Conservation (phyloP, 129 eudicot species). For the Lactuca sativa region DNA sequence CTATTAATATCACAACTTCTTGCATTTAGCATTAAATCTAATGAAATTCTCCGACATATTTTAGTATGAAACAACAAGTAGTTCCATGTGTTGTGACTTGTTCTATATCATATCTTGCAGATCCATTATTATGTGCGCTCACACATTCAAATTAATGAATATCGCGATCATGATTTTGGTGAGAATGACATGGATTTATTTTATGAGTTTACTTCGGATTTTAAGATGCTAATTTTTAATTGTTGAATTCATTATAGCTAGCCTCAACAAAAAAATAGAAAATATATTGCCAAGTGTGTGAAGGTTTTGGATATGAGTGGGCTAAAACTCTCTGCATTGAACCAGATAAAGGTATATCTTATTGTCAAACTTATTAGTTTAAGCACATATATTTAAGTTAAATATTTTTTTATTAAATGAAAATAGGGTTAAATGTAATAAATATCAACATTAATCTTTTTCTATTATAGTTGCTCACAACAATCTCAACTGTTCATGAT, state of each 20-base stretch:
- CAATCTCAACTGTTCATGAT: constrained; percentile 65
- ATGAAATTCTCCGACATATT: too few relatives aligned
- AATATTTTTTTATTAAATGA: too few relatives aligned
- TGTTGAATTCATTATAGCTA: constrained; percentile 42
- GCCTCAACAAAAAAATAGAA: constrained; percentile 57
- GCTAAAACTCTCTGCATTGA: constrained; percentile 63
- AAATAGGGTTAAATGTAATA: too few relatives aligned
- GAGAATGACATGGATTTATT: constrained; percentile 24
- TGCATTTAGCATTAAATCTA: too few relatives aligned
- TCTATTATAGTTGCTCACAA: constrained; percentile 53
- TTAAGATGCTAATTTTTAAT: neutral
- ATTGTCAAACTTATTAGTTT: too few relatives aligned
- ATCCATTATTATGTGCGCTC: constrained; percentile 71
- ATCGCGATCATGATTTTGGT: constrained; percentile 70
- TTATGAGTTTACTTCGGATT: neutral
- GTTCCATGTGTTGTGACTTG: too few relatives aligned
- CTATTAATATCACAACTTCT: too few relatives aligned
- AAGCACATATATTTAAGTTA: too few relatives aligned
- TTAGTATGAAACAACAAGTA: too few relatives aligned
- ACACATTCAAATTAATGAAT: constrained; percentile 74
- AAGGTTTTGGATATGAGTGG: constrained; percentile 83
- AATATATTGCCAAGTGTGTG: constrained; percentile 56
- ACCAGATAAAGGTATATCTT: constrained; percentile 56
- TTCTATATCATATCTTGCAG: too few relatives aligned
- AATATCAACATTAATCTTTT: constrained; percentile 4